Base-by-base conservation (phyloP, 768 basidiomycete species). In the Agrocybe praecox region DNA sequence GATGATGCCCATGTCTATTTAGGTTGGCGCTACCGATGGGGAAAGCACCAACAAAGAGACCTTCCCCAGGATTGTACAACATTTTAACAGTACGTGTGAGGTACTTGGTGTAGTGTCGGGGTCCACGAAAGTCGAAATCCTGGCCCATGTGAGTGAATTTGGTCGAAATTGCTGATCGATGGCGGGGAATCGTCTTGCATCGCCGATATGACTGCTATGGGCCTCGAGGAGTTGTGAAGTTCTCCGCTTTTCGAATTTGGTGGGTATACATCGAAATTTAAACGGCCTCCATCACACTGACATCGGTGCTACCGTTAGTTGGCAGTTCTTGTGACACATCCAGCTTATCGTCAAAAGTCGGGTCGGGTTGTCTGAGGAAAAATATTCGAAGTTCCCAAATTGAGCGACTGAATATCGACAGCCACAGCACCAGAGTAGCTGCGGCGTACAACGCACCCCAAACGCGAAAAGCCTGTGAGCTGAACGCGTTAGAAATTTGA, bases 1-100 rank as follows among this genome's bases (percentile, higher is more conserved):
- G 22, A 79, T 68, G 1, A 69, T 69, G n/a, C 80, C 70, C 1
- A 78, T 75, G 52, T 76, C 80, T 40, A 87, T 76, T n/a, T 29
- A 88, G 67, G 0, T 86, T 86, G 5, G 81, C 74, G 9, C 72
- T 74, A 11, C 79, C 85, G 81, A 87, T 88, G 0, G 85, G 83
- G 59, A 75, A 76, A 6, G 71, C 69, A 9, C 76, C 76, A 12
- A 74, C 62, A 59, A 72, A 80, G 15, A 79, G 67, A 40, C 76
- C 74, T 60, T 75, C 75, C 14, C 69, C 67, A 17, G 78, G 76
- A 57, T 84, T 76, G 8, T 65, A 72, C 22, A 84, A 53, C 76
- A 84, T 55, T n/a, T n/a, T n/a, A n/a, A n/a, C n/a, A n/a, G n/a
- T n/a, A n/a, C n/a, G n/a, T n/a, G n/a, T n/a, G n/a, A n/a, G n/a